Conservation (phyloP, 208 protist species). For the Trypanosoma lewisi region DNA sequence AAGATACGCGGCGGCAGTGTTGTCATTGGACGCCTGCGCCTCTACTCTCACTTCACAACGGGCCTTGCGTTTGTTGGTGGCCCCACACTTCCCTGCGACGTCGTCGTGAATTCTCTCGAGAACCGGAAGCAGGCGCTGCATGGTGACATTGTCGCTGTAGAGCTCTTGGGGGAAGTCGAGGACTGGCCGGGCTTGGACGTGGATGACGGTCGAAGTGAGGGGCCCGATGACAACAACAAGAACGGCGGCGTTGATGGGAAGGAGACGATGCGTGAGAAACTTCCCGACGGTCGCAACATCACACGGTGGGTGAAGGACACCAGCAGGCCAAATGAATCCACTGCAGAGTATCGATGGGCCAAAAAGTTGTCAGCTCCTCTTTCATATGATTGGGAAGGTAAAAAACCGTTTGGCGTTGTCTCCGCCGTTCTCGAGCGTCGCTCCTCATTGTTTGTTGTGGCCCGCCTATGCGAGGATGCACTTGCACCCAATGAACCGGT, state of each 20-base stretch:
- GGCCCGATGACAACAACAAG: background rate
- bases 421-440: constrained; percentile 47
- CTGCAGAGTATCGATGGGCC: constrained; percentile 30
- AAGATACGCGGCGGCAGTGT: constrained; percentile 44
- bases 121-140: constrained; percentile 36
- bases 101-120: constrained; percentile 44
- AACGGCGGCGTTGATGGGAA: constrained; percentile 1
- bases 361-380: constrained; percentile 28
- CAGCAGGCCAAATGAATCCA: background rate
- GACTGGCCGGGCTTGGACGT: constrained; percentile 34
- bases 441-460: constrained; percentile 35
- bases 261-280: constrained; percentile 24
- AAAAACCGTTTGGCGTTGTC: constrained; percentile 40
- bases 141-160: constrained; percentile 73
- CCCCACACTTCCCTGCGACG: constrained; percentile 42
- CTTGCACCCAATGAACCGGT: constrained; percentile 33
- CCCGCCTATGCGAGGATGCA: constrained; percentile 31
- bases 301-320: constrained; percentile 31
- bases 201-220: constrained; percentile 11
- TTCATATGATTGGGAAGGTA: constrained; percentile 31
- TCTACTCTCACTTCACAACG: constrained; percentile 40
- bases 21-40: constrained; percentile 49
- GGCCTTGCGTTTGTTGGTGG: constrained; percentile 54
- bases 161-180: constrained; percentile 51
- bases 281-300: constrained; percentile 56